Evolutionary conservation across 2,329 filamentous ascomycete genomes (phyloP), one percentile per base, ranked within the genome.

Genomic region (Aspergillus glaucus): DNA sequence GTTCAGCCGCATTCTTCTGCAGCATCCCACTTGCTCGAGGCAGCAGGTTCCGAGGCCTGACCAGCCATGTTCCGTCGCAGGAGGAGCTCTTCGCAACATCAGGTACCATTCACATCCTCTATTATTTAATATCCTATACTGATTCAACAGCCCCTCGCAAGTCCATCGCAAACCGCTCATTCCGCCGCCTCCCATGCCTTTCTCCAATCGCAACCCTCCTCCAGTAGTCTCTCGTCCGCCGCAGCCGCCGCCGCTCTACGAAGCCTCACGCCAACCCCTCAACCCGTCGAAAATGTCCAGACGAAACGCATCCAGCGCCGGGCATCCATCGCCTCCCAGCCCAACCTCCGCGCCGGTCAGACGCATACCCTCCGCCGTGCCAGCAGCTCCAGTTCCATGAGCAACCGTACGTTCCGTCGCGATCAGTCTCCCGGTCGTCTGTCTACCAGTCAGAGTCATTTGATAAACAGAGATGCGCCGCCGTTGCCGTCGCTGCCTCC

Each of bases 161-260:
- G 78, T 54, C 75, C 80, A 50, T 82, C 82, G 45, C 84, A 87
- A 48, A 85, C 84, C 62, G 90, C 88, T 50, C 82, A 90, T 47
- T 84, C 86, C 43, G 89, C 89, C 49, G 90, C 91, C 51, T 82
- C 82, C 52, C 86, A 87, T 66, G 91, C 90, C 50, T 94, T 92
- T 69, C 78, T 86, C 63, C 83, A 80, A 58, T 83, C 79, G 62
- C 78, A 81, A 67, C 69, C 79, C 59, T 79, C 84, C 58, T 80
- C 79, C 67, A 75, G 74, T 51, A 82, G 81, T 50, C 77, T 95
- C 40, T 94, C 91, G 37, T 85, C 87, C 32, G 88, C 91, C 6
- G 92, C 92, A 10, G 91, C 92, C 6, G 90, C 89, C 14, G 84
- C 90, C 24, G 91, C 91, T 43, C 78, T 97, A 50, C 84, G 86